These are phyloP conservation scores for Akanthomyces uredinophilus DNA, from an alignment of 2,329 filamentous ascomycete genomes.

Conservation along the genomic window DNA sequence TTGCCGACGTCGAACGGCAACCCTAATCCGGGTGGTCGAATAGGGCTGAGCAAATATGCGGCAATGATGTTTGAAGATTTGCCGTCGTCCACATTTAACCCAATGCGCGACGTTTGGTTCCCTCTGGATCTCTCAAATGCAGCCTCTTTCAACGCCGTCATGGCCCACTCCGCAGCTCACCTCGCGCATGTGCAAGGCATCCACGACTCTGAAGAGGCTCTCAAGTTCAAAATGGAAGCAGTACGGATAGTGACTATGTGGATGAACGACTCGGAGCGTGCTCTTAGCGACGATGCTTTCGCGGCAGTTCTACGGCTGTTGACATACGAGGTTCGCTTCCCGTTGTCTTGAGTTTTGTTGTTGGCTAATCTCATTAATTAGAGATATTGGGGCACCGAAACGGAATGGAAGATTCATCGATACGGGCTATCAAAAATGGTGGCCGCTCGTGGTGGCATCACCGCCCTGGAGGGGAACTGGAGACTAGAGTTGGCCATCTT, in stretches of 20 bases:
- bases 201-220: constrained; percentile 21
- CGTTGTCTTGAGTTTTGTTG: background rate
- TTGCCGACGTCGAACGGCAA: background rate
- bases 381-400: background rate
- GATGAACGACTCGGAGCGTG: constrained; percentile 26
- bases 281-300: constrained; percentile 28
- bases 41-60: constrained; percentile 15
- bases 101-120: constrained; percentile 37
- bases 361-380: background rate
- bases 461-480: background rate
- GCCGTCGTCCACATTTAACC: constrained; percentile 27
- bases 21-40: background rate
- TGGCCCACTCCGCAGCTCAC: constrained; percentile 37
- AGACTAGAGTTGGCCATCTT: background rate
- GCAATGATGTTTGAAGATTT: constrained; percentile 29
- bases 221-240: constrained; percentile 31
- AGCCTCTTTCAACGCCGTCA: constrained; percentile 35
- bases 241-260: constrained; percentile 29
- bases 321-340: constrained; percentile 2
- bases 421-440: background rate
- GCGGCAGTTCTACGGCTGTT: background rate
- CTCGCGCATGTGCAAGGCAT: constrained; percentile 29
- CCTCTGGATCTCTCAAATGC: constrained; percentile 37
- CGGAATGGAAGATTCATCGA: background rate
- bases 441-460: background rate